Evolutionary conservation across 495 filamentous ascomycete species (phyloP), one percentile per base, ranked within the genome.

Genomic region (Penicillium lagena): DNA sequence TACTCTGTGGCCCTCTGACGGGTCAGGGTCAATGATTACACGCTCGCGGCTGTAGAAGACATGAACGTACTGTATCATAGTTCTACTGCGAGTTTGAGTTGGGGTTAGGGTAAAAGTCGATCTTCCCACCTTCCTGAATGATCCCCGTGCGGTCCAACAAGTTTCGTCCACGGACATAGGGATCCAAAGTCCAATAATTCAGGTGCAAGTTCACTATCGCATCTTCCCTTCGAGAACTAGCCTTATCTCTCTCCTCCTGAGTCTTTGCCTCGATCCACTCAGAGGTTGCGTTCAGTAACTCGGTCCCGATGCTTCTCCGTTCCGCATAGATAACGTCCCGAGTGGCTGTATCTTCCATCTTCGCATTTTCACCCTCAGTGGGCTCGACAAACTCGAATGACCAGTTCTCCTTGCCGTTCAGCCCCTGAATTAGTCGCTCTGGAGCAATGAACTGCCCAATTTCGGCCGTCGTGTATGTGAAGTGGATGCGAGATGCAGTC

Each of bases 401-500:
- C 81, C 86, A 96, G 50, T 88, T 76, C 40, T 95, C 90, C 30
- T 81, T 75, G 42, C 90, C 90, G 29, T 88, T 89, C 12, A 95
- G 75, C 40, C 90, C 87, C 43, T 74, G 73, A 14, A 78, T 68
- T 47, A 95, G 85, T 43, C 83, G 82, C 27, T 72, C 66, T 13
- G 61, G 64, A 1, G 77, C 67, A 47, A 96, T 79, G 54, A 82
- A 96, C 33, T 77, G 69, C 43, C 82, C 77, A 39, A 96, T 68
- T 35, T 96, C 90, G 13, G 79, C 76, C 42, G 79, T 53, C 41
- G 75, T 85, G 47, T 82, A 86, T 30, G 87, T 91, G 64, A 96
- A 96, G 60, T 95, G 84, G 14, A 96, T 82, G 60, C 95, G 95
- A 49, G 77, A 75, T 33, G 87, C 90, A 22, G 96, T 86, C 17